A percentile compares a stretch with the other conserved stretches of the same genome.
phyloP scores from a whole-genome alignment of 768 basidiomycete species.

The Leccinum pellstonianum region DNA sequence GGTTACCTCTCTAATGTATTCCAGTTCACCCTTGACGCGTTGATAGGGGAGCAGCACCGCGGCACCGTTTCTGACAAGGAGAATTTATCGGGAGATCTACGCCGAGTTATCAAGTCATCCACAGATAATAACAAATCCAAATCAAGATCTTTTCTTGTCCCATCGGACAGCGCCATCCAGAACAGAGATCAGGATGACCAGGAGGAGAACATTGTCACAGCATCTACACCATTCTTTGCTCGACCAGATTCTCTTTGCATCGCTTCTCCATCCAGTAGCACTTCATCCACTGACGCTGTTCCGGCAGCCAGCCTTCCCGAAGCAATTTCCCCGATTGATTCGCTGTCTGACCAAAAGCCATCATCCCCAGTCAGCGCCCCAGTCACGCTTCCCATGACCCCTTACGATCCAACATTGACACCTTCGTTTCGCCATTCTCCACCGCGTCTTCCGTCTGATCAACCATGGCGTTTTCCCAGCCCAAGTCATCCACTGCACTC shows the following conservation, averaged over 20 bases:
- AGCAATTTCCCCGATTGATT: neutral
- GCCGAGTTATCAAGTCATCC: constrained; percentile 27
- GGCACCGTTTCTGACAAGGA: constrained; percentile 34
- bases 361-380: constrained; percentile 29
- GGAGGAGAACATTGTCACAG: constrained; percentile 11
- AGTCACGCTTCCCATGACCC: constrained; percentile 55
- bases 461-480: constrained; percentile 81
- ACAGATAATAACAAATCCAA: constrained; percentile 22
- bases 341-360: constrained; percentile 8
- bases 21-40: constrained; percentile 22
- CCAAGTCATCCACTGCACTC: constrained; percentile 77
- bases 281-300: constrained; percentile 1
- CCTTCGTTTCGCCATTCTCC: constrained; percentile 80
- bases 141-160: constrained; percentile 21
- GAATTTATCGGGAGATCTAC: constrained; percentile 32
- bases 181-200: constrained; percentile 14
- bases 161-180: constrained; percentile 14
- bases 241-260: constrained; percentile 26
- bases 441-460: constrained; percentile 69
- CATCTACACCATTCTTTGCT: constrained; percentile 26
- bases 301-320: constrained; percentile 3
- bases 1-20: constrained; percentile 27
- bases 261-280: constrained; percentile 17
- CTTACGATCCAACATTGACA: constrained; percentile 72
- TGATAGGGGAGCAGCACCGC: constrained; percentile 64